Conservation (phyloP, 1,284 basidiomycete species). For the Melampsora abietis-canadensis region DNA sequence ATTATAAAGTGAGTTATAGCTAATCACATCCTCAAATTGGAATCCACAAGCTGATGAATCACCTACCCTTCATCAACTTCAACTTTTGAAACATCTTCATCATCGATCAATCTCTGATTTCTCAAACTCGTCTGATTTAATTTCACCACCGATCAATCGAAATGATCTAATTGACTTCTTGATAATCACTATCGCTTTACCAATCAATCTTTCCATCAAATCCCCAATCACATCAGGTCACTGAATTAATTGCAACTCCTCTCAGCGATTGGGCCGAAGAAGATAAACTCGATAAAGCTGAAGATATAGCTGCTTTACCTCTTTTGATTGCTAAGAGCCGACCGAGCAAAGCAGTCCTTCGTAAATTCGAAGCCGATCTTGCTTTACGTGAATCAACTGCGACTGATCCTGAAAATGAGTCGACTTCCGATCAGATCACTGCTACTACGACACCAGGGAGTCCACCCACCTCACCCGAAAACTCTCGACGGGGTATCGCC, state of each 20-base stretch:
- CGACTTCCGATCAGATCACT: neutral
- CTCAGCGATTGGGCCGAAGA: constrained; percentile 29
- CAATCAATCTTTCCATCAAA: neutral
- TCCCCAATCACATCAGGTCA: constrained; percentile 18
- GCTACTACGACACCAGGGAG: neutral
- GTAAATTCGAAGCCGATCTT: constrained; percentile 32
- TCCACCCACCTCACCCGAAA: neutral
- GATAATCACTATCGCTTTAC: too few species aligned
- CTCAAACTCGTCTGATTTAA: too few species aligned
- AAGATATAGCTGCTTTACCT: constrained; percentile 36
- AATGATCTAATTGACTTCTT: too few species aligned
- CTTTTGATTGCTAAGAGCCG: constrained; percentile 42
- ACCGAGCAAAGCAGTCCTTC: constrained; percentile 23
- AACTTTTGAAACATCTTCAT: too few species aligned
- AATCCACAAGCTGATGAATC: neutral
- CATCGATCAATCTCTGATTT: too few species aligned
- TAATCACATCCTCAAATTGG: neutral
- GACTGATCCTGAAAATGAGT: neutral
- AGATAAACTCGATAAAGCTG: constrained; percentile 30
- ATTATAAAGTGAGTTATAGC: constrained; percentile 30
- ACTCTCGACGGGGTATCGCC: constrained; percentile 11
- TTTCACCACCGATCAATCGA: too few species aligned
- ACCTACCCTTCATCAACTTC: too few species aligned
- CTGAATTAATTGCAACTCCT: constrained; percentile 10
- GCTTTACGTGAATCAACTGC: constrained; percentile 8